Evolutionary conservation across 805 yeast species (phyloP), one percentile per base, ranked within the genome.

Genomic region (Saturnispora dispora): DNA sequence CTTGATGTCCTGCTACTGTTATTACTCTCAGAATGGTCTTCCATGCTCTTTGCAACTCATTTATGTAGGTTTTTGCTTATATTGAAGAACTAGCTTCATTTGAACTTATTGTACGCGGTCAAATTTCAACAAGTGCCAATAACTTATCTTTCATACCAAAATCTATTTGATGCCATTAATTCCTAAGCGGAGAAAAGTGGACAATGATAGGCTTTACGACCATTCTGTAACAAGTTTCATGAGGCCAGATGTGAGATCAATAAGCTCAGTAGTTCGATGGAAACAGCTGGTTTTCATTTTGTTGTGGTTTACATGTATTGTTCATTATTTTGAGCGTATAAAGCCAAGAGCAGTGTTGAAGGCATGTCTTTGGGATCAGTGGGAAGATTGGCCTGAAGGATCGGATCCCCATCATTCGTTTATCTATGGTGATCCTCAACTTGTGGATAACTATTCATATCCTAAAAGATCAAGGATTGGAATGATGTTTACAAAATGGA

Each of bases 401-500:
- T 43, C 64, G 2, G 50, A 53, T n/a, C 69, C 69, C 5, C 58
- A 59, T 48, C 61, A 57, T 40, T 44, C 63, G 2, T 54, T 64
- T 32, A 37, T 93, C 11, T 73, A 88, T 35, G 98, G 97, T 0
- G 99, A 93, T 63, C 99, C 99, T 0, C 99, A 93, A 65, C 74
- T 93, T 42, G 84, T 93, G 60, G 99, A 93, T 62, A 84, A 74
- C 25, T 79, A 85, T 65, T 85, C 98, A 0, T 93, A 93, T 63
- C 95, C 95, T 70, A 89, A 58, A 79, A 83, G 18, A 55, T 69
- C 41, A 25, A 18, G 50, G 71, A 3, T 63, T 78, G 23, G 76
- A 77, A 62, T 74, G 70, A 57, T 56, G 8, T 22, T 87, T n/a
- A 78, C 93, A 1, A 73, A 76, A 55, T 65, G 71, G 52, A 62